Conservation (phyloP, 306 rosid species). For the Glycine latifolia region DNA sequence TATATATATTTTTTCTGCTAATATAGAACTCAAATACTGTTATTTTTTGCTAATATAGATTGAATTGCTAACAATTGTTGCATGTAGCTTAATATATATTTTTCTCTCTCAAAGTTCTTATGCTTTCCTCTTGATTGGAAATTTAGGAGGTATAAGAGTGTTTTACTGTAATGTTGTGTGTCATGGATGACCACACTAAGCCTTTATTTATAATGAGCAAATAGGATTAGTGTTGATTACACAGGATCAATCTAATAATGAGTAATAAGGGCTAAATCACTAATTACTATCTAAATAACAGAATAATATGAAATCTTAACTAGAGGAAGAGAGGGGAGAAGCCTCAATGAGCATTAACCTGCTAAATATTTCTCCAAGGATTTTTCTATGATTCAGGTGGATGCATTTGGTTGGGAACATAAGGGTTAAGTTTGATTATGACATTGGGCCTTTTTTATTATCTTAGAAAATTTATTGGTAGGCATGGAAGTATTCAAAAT, state of each 20-base stretch:
- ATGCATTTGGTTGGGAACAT: conserved; percentile 9
- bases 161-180: too few relatives aligned
- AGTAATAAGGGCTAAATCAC: too few relatives aligned
- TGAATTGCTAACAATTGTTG: too few relatives aligned
- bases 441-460: conserved; percentile 20
- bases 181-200: too few relatives aligned
- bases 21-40: too few relatives aligned
- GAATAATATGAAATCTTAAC: too few relatives aligned
- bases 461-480: neutral
- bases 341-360: neutral
- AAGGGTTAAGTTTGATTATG: conserved; percentile 19
- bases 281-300: too few relatives aligned
- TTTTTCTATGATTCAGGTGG: conserved; percentile 9
- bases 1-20: neutral
- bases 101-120: neutral
- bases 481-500: neutral
- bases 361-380: conserved; percentile 6
- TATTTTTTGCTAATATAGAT: too few relatives aligned
- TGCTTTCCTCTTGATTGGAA: neutral
- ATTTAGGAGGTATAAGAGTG: neutral
- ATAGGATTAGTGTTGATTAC: too few relatives aligned
- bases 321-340: neutral
- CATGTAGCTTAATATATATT: neutral
- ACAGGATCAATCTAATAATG: too few relatives aligned
- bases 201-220: too few relatives aligned